Base-by-base conservation (phyloP, 305 asterid species). In the Solanum chacoense region DNA sequence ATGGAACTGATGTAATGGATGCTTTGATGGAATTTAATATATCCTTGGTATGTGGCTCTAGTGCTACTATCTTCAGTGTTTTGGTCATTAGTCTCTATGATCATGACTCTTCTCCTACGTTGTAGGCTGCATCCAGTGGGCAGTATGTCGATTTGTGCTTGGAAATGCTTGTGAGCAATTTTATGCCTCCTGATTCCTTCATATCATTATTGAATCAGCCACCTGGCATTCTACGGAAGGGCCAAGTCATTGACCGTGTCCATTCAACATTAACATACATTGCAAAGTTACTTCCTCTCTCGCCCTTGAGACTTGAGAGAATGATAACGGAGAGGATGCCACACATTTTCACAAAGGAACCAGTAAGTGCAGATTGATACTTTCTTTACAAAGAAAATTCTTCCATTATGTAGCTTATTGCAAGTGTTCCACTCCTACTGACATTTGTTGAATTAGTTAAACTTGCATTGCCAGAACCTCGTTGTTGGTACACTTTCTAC, bases 81-180 rank as follows among this genome's bases (percentile, higher is more conserved):
- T 42, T 35, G 40, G 36, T 74, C 90, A 73, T 40, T 73, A 76
- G 87, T 26, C 4, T 89, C 83, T 88, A 80, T 80, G 55, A 37
- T 88, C 83, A 35, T 84, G 9, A 24, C 35, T 83, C 73, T 85
- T 36, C 22, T 63, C n/a, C 67, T 29, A 83, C 37, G 31, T 69
- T 86, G 85, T 87, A 97, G 99, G 99, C 99, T 92, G 92, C 98
- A 86, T 93, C 98, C 78, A 94, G 91, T 89, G 98, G 98, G 69
- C 91, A 92, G 37, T 93, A 89, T 91, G 88, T 98, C 65, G 98
- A 96, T 90, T 88, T 95, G 90, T 98, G 99, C 93, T 92, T 98
- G 96, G 96, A 95, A 75, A 92, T 92, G 96, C 98, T 98, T 85
- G 97, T 98, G 45, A 73, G 90, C 89, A 96, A 98, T 93, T 98